phyloP scores from a whole-genome alignment of 1,284 basidiomycete genomes.

The Exobasidium rhododendri region DNA sequence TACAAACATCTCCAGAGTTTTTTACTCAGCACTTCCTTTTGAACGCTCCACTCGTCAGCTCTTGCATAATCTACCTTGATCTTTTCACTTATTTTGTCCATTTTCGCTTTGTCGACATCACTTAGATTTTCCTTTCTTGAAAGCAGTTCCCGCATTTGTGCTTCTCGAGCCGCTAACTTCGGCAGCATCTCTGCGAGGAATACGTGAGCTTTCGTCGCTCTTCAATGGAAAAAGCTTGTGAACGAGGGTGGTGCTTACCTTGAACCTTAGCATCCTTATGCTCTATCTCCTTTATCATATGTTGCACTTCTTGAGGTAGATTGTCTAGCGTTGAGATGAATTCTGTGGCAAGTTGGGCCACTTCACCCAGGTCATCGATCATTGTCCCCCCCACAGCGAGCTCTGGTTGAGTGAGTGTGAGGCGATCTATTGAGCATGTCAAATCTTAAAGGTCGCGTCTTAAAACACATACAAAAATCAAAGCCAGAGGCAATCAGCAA shows the following conservation, averaged over 20 bases:
- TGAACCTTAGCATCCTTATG: slow-evolving; percentile 52
- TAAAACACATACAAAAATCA: too few species aligned
- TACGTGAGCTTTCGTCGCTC: too few species aligned
- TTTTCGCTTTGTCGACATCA: slow-evolving; percentile 35
- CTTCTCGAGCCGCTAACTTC: slow-evolving; percentile 41
- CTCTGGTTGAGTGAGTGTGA: too few species aligned
- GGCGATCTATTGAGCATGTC: too few species aligned
- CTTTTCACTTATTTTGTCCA: slow-evolving; percentile 45
- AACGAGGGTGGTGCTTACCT: slow-evolving; percentile 19
- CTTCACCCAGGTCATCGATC: slow-evolving; percentile 51
- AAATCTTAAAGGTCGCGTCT: too few species aligned
- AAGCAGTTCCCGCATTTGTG: slow-evolving; percentile 38
- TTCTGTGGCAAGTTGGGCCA: slow-evolving; percentile 48
- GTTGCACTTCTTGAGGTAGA: slow-evolving; percentile 48
- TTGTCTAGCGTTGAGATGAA: slow-evolving; percentile 50
- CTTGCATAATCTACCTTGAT: slow-evolving; percentile 43
- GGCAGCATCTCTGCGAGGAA: slow-evolving; percentile 31
- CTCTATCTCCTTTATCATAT: slow-evolving; percentile 51
- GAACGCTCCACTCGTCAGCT: slow-evolving; percentile 43
- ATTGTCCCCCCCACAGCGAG: background rate
- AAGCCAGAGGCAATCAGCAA: too few species aligned
- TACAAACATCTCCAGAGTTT: slow-evolving; percentile 41
- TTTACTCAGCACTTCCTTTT: slow-evolving; percentile 40
- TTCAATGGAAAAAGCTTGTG: background rate
- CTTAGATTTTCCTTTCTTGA: slow-evolving; percentile 21